These are phyloP conservation scores for Phytophthora tubulina DNA, from an alignment of 352 stramenopile species.

Conservation along the genomic window DNA sequence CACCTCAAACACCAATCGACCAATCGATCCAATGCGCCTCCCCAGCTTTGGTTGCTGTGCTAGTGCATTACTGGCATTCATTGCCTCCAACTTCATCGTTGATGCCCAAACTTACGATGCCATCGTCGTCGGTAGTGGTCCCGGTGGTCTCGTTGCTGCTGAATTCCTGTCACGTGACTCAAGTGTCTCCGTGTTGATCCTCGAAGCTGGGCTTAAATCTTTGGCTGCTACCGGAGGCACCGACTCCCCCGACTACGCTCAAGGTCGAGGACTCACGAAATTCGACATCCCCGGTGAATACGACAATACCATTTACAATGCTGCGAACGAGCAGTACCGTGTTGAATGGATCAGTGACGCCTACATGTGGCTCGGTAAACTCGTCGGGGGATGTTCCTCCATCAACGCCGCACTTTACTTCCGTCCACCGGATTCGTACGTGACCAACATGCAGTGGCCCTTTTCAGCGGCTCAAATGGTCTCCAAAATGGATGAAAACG, in stretches of 20 bases:
- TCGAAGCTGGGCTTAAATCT: conserved; percentile 64
- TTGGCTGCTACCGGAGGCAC: conserved; percentile 55
- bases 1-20: neutral
- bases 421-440: conserved; percentile 61
- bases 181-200: conserved; percentile 59
- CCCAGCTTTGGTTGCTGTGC: conserved; percentile 3
- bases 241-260: conserved; percentile 56
- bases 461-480: conserved; percentile 72
- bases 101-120: conserved; percentile 59
- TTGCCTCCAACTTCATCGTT: neutral
- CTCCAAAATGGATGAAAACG: conserved; percentile 64
- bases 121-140: conserved; percentile 64
- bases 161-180: conserved; percentile 67
- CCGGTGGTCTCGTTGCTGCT: conserved; percentile 64
- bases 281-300: conserved; percentile 82
- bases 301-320: conserved; percentile 54
- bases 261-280: conserved; percentile 51
- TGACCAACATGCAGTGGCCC: conserved; percentile 55
- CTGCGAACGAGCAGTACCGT: conserved; percentile 54
- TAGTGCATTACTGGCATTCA: conserved; percentile 19
- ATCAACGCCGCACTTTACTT: conserved; percentile 91
- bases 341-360: conserved; percentile 58
- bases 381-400: conserved; percentile 81
- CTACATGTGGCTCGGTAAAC: conserved; percentile 75
- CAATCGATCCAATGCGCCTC: conserved; percentile 24